Evolutionary conservation across 768 basidiomycete species (phyloP), one percentile per base, ranked within the genome.

Genomic region (Collybia sordida): DNA sequence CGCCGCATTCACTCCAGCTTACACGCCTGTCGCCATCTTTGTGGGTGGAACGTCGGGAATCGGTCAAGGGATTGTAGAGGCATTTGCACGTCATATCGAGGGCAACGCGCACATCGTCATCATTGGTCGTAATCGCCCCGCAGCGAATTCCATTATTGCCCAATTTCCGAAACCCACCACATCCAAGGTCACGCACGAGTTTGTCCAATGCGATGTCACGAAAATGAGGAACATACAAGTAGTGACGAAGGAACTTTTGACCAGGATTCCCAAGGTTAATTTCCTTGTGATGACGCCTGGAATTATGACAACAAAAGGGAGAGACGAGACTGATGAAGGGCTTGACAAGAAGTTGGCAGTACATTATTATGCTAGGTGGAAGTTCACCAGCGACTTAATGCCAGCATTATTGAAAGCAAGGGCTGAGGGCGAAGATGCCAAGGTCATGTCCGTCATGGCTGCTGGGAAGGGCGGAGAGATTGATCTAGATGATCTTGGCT

Each of bases 291-390:
- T 79, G 58, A 68, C 72, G 8, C 60, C 77, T 8, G 80, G 79
- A 0, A 59, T 74, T 39, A 45, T 79, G 50, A 64, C 71, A 9
- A 52, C 72, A 58, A 61, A 62, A 7, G 75, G 75, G 14, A 54
- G 61, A 28, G 57, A 65, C 21, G 65, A 65, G 45, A 69, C 70
- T 5, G 59, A 62, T 42, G 70, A 71, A 41, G 68, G 67, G 1
- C 60, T 70, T 24, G 70, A 71, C 51, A 64, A 48, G 36, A 70
- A 69, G 43, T 51, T 71, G 17, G 70, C 66, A 2, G 58, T 79
- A 46, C 72, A 78, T 46, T 81, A 81, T 58, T 83, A 83, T 56
- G 65, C 73, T 21, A 63, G 80, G 41, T 79, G 71, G 74, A 73
- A 73, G 55, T 80, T 81, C 58, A 69, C 72, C 22, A 43, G 70